Evolutionary conservation across 2,329 filamentous ascomycete genomes (phyloP).

Genomic region (Colletotrichum higginsianum): DNA sequence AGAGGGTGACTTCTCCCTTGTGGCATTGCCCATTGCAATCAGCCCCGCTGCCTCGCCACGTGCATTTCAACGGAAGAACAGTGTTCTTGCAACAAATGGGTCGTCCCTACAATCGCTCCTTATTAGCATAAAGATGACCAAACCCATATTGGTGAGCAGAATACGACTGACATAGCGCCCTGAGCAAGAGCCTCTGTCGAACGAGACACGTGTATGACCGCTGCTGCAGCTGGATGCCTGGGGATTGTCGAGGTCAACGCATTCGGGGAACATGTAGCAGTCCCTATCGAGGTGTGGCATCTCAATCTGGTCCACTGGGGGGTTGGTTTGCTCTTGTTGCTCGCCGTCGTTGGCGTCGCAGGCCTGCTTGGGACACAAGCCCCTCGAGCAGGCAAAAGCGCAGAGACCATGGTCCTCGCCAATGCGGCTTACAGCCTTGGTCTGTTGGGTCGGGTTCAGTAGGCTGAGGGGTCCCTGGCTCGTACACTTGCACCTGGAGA

Average conservation of each 20-base stretch:
- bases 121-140: background rate
- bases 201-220: background rate
- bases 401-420: conserved; percentile 3
- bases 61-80: conserved; percentile 44
- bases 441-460: background rate
- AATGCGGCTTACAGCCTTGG: background rate
- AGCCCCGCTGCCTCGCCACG: conserved; percentile 49
- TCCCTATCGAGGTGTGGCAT: background rate
- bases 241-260: background rate
- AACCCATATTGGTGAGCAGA: background rate
- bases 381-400: conserved; percentile 9
- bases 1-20: conserved; percentile 50
- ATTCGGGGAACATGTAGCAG: background rate
- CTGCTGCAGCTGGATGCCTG: background rate
- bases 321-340: background rate
- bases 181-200: background rate
- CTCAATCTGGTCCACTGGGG: background rate
- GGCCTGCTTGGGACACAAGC: background rate
- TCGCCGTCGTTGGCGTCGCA: background rate
- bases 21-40: conserved; percentile 53
- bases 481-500: conserved; percentile 52
- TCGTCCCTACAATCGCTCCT: background rate
- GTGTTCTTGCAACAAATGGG: conserved; percentile 1
- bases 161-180: background rate
- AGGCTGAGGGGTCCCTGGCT: background rate